Percentiles rank a stretch among this genome's conserved stretches.
These are phyloP conservation scores for Populus tomentosa DNA, from an alignment of 441 rosid genomes.

Conservation along the genomic window DNA sequence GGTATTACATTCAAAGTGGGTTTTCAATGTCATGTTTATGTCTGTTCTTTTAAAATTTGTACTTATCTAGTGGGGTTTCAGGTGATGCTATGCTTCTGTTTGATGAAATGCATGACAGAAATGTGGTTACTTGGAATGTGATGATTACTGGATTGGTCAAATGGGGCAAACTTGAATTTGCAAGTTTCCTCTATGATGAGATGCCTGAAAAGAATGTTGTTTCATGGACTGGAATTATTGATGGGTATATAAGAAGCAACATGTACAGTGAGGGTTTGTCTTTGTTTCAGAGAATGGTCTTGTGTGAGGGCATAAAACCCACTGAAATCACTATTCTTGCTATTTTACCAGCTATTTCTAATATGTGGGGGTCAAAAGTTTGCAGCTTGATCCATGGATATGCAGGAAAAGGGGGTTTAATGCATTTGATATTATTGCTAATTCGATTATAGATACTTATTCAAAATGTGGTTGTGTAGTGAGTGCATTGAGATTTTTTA, in stretches of 20 bases:
- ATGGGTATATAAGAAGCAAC: constrained; percentile 57
- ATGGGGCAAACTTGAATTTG: constrained; percentile 49
- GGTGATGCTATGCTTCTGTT: constrained; percentile 42
- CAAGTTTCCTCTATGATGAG: constrained; percentile 49
- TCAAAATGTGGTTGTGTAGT: constrained; percentile 71
- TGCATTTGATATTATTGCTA: constrained; percentile 48
- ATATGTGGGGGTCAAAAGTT: constrained; percentile 39
- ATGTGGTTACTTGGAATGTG: constrained; percentile 69
- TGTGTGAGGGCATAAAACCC: constrained; percentile 43
- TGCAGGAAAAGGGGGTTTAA: constrained; percentile 56
- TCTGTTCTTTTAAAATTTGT: constrained; percentile 56
- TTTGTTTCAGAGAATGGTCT: constrained; percentile 65
- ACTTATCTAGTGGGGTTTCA: constrained; percentile 25
- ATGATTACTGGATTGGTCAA: constrained; percentile 66
- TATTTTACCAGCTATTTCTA: constrained; percentile 64
- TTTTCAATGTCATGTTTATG: constrained; percentile 56
- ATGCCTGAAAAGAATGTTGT: constrained; percentile 30
- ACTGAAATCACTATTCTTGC: constrained; percentile 64
- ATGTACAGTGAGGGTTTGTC: constrained; percentile 47
- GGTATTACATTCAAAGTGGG: constrained; percentile 55
- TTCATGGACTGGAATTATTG: constrained; percentile 84
- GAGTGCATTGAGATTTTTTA: constrained; percentile 50
- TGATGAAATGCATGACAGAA: constrained; percentile 63
- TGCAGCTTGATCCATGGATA: constrained; percentile 62
- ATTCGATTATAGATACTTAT: constrained; percentile 61